Percentiles rank a stretch among this genome's conserved stretches.
Conservation (phyloP, 805 yeast genomes). For the Hanseniaspora lindneri region DNA sequence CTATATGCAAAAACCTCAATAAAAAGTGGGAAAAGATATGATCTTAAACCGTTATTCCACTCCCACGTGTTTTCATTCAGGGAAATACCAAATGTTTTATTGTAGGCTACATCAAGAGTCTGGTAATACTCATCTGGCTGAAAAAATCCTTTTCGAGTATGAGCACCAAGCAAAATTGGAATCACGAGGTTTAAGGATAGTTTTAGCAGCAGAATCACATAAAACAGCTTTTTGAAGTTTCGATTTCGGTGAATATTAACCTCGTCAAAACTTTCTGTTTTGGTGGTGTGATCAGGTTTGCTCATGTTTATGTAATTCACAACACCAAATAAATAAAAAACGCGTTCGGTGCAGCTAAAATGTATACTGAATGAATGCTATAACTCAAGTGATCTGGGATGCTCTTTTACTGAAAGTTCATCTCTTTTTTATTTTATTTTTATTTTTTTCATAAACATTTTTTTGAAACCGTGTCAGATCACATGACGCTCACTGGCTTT, state of each 20-base stretch:
- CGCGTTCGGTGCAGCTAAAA: background rate
- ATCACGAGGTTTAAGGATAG: background rate
- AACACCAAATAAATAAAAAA: background rate
- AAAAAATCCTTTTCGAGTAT: slow-evolving; percentile 53
- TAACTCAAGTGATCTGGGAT: too few relatives aligned
- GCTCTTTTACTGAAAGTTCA: too few relatives aligned
- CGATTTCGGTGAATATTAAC: background rate
- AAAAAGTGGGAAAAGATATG: slow-evolving; percentile 67
- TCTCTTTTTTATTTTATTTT: too few relatives aligned
- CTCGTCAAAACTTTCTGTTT: background rate
- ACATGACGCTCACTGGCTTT: too few relatives aligned
- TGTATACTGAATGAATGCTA: too few relatives aligned
- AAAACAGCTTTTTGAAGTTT: slow-evolving; percentile 7
- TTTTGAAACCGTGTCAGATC: too few relatives aligned
- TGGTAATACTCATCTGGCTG: slow-evolving; percentile 97
- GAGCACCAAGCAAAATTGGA: slow-evolving; percentile 44
- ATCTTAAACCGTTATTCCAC: slow-evolving; percentile 66
- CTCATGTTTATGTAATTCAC: too few relatives aligned
- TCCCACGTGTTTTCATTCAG: slow-evolving; percentile 60
- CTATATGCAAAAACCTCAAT: slow-evolving; percentile 33
- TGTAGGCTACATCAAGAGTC: slow-evolving; percentile 82
- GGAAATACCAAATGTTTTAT: slow-evolving; percentile 48
- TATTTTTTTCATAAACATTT: too few relatives aligned
- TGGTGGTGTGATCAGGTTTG: background rate
- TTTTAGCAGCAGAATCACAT: background rate